A percentile compares a stretch with the other conserved stretches of the same genome.
These are phyloP conservation scores for Trichophyton equinum DNA, from an alignment of 2,329 filamentous ascomycete species.

Conservation along the genomic window DNA sequence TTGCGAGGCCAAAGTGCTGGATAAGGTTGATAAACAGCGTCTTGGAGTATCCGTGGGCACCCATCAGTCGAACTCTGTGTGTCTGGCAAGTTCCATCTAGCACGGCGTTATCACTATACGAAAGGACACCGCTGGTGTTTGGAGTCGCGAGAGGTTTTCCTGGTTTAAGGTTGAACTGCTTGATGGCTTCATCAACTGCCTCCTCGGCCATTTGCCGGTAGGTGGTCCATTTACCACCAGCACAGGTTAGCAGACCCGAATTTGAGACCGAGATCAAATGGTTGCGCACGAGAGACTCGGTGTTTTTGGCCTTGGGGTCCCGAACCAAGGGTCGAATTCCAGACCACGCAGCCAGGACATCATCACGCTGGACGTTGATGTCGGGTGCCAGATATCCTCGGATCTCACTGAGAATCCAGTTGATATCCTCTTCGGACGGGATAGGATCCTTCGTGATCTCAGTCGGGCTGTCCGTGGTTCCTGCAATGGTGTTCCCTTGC, in stretches of 20 bases:
- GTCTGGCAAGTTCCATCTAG: constrained; percentile 70
- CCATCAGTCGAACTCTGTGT: constrained; percentile 66
- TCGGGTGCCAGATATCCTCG: constrained; percentile 70
- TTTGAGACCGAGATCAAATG: constrained; percentile 70
- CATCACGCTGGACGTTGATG: constrained; percentile 70
- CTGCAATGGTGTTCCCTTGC: constrained; percentile 86
- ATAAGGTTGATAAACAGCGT: constrained; percentile 91
- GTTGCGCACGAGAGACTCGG: constrained; percentile 76
- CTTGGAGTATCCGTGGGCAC: constrained; percentile 77
- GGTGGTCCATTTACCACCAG: constrained; percentile 85
- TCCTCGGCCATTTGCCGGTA: constrained; percentile 91
- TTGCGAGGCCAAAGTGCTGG: constrained; percentile 84
- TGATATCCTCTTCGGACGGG: constrained; percentile 70
- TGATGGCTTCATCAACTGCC: constrained; percentile 67
- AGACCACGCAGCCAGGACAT: constrained; percentile 83
- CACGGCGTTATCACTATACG: constrained; percentile 56
- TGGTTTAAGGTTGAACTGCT: constrained; percentile 51
- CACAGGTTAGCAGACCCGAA: constrained; percentile 70
- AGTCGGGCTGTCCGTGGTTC: constrained; percentile 71
- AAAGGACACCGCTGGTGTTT: constrained; percentile 56
- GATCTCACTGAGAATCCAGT: constrained; percentile 78
- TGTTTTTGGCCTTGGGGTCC: constrained; percentile 74
- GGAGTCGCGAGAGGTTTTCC: constrained; percentile 47
- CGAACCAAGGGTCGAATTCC: constrained; percentile 77
- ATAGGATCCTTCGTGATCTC: constrained; percentile 60